Conservation (phyloP, 495 filamentous ascomycete genomes). For the Ramalina intermedia region DNA sequence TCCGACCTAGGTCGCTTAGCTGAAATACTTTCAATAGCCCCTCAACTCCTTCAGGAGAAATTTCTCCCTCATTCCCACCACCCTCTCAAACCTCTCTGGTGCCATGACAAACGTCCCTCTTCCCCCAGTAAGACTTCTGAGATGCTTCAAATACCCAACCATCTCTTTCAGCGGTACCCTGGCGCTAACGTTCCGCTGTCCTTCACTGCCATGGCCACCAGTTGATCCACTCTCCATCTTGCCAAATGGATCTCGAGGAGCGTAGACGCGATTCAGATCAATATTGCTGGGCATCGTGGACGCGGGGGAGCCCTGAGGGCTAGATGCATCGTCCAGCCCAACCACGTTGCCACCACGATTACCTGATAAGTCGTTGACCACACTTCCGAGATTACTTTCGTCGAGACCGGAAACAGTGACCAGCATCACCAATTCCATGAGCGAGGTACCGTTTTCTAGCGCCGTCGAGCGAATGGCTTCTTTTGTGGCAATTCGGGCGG, state of each 20-base stretch:
- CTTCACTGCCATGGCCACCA: constrained; percentile 8
- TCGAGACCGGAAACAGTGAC: constrained; percentile 66
- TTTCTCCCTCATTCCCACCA: constrained; percentile 51
- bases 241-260: constrained; percentile 73
- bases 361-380: constrained; percentile 82
- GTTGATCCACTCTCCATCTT: constrained; percentile 10
- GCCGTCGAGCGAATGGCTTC: constrained; percentile 45
- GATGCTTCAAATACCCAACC: constrained; percentile 86
- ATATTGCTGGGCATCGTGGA: constrained; percentile 31
- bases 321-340: constrained; percentile 49
- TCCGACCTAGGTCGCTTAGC: too few relatives aligned
- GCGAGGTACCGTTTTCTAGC: constrained; percentile 31
- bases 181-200: constrained; percentile 54
- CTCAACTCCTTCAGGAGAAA: constrained; percentile 38
- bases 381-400: constrained; percentile 62
- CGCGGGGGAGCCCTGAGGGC: constrained; percentile 14
- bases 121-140: constrained; percentile 76
- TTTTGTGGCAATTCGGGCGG: constrained; percentile 57
- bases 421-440: constrained; percentile 90
- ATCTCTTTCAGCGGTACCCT: constrained; percentile 89
- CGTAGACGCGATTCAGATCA: constrained; percentile 59
- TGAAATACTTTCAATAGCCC: background rate
- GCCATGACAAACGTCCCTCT: constrained; percentile 87
- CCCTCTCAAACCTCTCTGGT: constrained; percentile 78
- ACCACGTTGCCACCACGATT: constrained; percentile 73